phyloP scores from a whole-genome alignment of 2,329 filamentous ascomycete species.

The Orbilia blumenaviensis region DNA sequence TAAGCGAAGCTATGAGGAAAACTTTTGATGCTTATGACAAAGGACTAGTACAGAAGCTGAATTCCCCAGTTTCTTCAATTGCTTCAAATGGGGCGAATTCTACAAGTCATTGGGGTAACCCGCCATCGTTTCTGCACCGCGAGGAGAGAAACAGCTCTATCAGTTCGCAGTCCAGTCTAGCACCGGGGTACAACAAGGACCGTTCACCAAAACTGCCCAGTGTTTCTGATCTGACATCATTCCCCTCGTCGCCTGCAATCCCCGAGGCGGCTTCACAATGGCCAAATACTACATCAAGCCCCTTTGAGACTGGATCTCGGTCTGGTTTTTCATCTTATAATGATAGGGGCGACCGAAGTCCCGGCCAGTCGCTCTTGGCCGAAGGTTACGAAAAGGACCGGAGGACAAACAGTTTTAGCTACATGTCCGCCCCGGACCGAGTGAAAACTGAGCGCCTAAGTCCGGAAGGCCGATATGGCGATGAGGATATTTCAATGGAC shows the following conservation, averaged over 20 bases:
- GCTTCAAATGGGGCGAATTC: constrained; percentile 30
- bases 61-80: constrained; percentile 39
- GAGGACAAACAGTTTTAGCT: constrained; percentile 51
- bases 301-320: constrained; percentile 30
- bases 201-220: constrained; percentile 47
- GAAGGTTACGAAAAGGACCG: constrained; percentile 42
- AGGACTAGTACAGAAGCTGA: constrained; percentile 48
- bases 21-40: constrained; percentile 52
- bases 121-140: constrained; percentile 35
- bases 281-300: constrained; percentile 35
- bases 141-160: constrained; percentile 48
- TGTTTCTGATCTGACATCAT: constrained; percentile 47
- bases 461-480: constrained; percentile 28
- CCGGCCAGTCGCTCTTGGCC: constrained; percentile 19
- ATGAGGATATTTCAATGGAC: constrained; percentile 50
- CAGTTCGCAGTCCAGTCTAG: constrained; percentile 43
- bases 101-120: constrained; percentile 26
- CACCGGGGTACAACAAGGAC: constrained; percentile 41
- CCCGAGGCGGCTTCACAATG: constrained; percentile 48
- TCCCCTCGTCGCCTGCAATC: constrained; percentile 41
- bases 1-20: constrained; percentile 52
- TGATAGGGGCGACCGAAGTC: constrained; percentile 43
- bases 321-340: constrained; percentile 24
- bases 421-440: constrained; percentile 36
- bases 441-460: constrained; percentile 41